Base-by-base conservation (phyloP, 2,329 filamentous ascomycete genomes). In the Penicillium palitans region DNA sequence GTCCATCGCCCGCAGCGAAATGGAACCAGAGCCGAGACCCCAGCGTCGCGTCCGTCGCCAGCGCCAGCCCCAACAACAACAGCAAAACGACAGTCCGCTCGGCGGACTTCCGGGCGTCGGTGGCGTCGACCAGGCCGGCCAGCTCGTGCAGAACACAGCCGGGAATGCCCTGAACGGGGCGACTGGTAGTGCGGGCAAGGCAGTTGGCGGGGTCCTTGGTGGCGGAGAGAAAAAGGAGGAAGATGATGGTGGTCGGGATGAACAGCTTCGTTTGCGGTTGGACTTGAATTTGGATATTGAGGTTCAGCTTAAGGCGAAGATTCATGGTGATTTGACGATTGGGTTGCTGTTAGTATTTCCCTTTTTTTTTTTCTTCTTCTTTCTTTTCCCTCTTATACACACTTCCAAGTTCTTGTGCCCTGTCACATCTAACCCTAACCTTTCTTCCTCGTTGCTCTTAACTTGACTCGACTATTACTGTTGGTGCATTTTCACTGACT, bases 221-320 rank as follows among this genome's bases (percentile, higher is more conserved):
- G 75, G 68, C 53, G 72, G 64, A 55, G 72, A 66, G 55, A 68
- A 68, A 66, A 72, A 67, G 67, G 72, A 75, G 66, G 79, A 81
- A 68, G 70, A 76, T 51, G 69, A 78, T 44, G 67, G 68, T 53
- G 79, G 81, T 49, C 81, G 84, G 50, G 77, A 84, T 59, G 87
- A 91, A 68, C 88, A 89, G 40, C 74, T 91, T 70, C 87, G 87
- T 72, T 75, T 93, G 70, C 84, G 87, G 39, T 78, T 95, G 24
- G 90, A 93, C 71, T 78, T 91, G 55, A 92, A 93, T 74, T 80
- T 95, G 57, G 90, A 95, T 65, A 83, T 95, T 50, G 90, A 95
- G 75, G 90, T 95, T 61, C 88, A 91, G 68, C 82, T 95, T 61
- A 95, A 95, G 81, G 90, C 90, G 21, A 88, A 88, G 74, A 92